Base-by-base conservation (phyloP, 129 eudicot species). In the Chrysanthemum makinoi region DNA sequence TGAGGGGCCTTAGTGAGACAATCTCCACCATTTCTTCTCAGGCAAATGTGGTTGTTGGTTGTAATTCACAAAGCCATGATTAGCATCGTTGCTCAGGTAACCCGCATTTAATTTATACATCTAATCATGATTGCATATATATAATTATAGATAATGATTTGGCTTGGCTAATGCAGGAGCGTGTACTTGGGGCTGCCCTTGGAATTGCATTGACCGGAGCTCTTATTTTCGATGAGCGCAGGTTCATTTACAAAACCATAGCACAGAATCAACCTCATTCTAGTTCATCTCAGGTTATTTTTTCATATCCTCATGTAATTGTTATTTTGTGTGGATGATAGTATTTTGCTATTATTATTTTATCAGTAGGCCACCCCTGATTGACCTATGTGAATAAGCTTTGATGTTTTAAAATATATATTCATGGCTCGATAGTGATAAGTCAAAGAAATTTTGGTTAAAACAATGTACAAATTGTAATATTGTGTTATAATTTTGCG, bases 101-200 rank as follows among this genome's bases (percentile, higher is more conserved):
- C 47, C 33, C 22, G 48, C 52, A 44, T 61, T 28, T 61, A 3
- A 2, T 3, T 14, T 14, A 55, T 62, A 10, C n/a, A 44, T 50
- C 28, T 26, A 4, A 2, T 3, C 54, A n/a, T 14, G 2, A 18
- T 0, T 67, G 14, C 44, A 47, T 5, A 15, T 64, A 50, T 16
- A 53, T 2, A n/a, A n/a, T 11, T 55, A 66, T 17, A 62, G 51
- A 7, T 62, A 43, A 58, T 15, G 19, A 5, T 52, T 52, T 52
- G 57, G n/a, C 1, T 12, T 52, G 19, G 60, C 33, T 35, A 51
- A 11, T 58, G 74, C 86, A 86, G 98, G 98, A 92, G 91, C 96
- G 96, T 65, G 76, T 92, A 10, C 90, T 92, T 2, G 98, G 98
- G 66, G 86, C 86, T 46, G 90, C 95, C 61, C 80, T 92, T 24